Evolutionary conservation across 495 filamentous ascomycete species (phyloP).

Genomic region (Monascus purpureus): DNA sequence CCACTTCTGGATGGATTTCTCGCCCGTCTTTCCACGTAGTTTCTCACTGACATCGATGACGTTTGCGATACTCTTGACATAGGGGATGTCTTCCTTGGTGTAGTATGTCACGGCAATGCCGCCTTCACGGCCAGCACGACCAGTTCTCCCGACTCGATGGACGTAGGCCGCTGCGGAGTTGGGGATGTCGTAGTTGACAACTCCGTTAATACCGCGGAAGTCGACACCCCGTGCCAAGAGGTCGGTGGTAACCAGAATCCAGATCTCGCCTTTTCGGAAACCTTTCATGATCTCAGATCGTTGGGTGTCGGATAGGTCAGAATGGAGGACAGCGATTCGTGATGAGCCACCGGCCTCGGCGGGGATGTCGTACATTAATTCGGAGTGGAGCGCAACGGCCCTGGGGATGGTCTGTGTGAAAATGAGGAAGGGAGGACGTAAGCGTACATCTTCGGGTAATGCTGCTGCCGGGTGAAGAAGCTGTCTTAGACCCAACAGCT

Average conservation of each 20-base stretch:
- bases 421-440: constrained; percentile 80
- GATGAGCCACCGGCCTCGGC: constrained; percentile 70
- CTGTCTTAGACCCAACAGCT: constrained; percentile 81
- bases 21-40: constrained; percentile 27
- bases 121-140: constrained; percentile 72
- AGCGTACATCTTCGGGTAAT: constrained; percentile 40
- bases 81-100: constrained; percentile 84
- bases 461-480: constrained; percentile 67
- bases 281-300: constrained; percentile 71
- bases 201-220: constrained; percentile 79
- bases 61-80: constrained; percentile 83
- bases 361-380: constrained; percentile 91
- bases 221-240: constrained; percentile 82
- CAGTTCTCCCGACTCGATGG: constrained; percentile 85
- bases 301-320: constrained; percentile 61
- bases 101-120: constrained; percentile 91
- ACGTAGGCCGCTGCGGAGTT: constrained; percentile 79
- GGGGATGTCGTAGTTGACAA: constrained; percentile 95
- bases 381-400: constrained; percentile 72
- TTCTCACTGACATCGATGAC: constrained; percentile 77
- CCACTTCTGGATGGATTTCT: constrained; percentile 63
- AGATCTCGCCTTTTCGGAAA: constrained; percentile 85
- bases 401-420: constrained; percentile 92
- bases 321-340: constrained; percentile 82
- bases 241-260: constrained; percentile 93